Base-by-base conservation (phyloP, 805 yeast species). In the Tetrapisispora fleetii region DNA sequence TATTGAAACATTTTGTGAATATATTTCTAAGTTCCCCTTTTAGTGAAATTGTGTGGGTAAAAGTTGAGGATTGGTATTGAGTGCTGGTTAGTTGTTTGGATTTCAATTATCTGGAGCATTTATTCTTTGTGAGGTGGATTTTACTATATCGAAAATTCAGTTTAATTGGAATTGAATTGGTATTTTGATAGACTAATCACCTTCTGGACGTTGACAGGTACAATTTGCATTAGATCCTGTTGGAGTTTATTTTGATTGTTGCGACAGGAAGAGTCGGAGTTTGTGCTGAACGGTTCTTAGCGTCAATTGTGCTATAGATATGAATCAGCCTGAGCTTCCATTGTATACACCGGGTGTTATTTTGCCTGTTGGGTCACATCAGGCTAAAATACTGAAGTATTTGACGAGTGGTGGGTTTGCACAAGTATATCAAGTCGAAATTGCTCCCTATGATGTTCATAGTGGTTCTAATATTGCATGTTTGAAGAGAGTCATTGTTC, bases 391-490 rank as follows among this genome's bases (percentile, higher is more conserved):
- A 57, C 72, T 75, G 52, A 76, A 81, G 54, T 90, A 85, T 69
- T 70, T 90, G 33, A 84, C 95, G 3, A 83, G 83, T 60, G 98
- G 91, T 68, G 99, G 99, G 19, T 93, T 87, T 73, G 98, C 99
- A 11, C 95, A 86, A 64, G 96, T 93, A 8, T 93, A 93, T 65
- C 76, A 83, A 24, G 93, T 88, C 50, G 76, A 76, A 42, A 79
- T 85, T 18, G 72, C 77, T 19, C 89, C 90, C 7, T 72, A 76
- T 3, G 77, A 78, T 50, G 47, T 60, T n/a, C 71, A 73, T 55
- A 73, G 76, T n/a, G 80, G 79, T 17, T 67, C 74, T 44, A 67
- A 66, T 49, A 67, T 73, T 14, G 96, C 93, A 3, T 93, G 98
- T 63, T 72, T 93, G 58, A 93, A 93, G 66, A 77, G 99, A 55